Evolutionary conservation across 225 moss, liverwort and hornwort species (phyloP).

Genomic region (Lunularia cruciata): DNA sequence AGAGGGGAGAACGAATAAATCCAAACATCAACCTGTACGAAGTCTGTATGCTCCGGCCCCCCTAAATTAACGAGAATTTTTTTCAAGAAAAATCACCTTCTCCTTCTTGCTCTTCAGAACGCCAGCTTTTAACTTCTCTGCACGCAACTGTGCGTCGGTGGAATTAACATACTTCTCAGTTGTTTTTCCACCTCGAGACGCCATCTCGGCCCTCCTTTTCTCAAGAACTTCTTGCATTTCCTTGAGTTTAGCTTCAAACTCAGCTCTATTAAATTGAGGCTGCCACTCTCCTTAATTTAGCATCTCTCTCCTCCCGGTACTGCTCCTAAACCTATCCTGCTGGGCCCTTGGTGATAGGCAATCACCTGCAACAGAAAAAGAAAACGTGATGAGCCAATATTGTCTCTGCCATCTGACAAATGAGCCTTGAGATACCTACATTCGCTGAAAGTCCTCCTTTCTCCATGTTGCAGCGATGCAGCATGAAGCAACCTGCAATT

Average conservation of each 20-base stretch:
- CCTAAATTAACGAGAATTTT: too few species aligned
- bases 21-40: too few species aligned
- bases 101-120: conserved; percentile 63
- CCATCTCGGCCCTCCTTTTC: conserved; percentile 91
- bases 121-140: conserved; percentile 68
- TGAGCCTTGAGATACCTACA: conserved; percentile 27
- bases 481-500: conserved; percentile 43
- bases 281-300: conserved; percentile 78
- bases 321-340: conserved; percentile 89
- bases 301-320: conserved; percentile 91
- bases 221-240: conserved; percentile 94
- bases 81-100: conserved; percentile 49
- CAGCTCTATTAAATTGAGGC: conserved; percentile 82
- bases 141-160: conserved; percentile 73
- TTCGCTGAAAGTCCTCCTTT: conserved; percentile 39
- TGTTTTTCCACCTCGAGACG: conserved; percentile 60
- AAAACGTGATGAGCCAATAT: too few species aligned
- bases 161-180: conserved; percentile 56
- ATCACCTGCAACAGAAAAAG: conserved; percentile 39
- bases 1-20: too few species aligned
- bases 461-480: conserved; percentile 45
- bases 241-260: conserved; percentile 87
- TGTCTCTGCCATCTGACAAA: too few species aligned
- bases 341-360: conserved; percentile 67
- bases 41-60: too few species aligned